Base-by-base conservation (phyloP, 2,329 filamentous ascomycete genomes). In the Fusarium gaditjirri region DNA sequence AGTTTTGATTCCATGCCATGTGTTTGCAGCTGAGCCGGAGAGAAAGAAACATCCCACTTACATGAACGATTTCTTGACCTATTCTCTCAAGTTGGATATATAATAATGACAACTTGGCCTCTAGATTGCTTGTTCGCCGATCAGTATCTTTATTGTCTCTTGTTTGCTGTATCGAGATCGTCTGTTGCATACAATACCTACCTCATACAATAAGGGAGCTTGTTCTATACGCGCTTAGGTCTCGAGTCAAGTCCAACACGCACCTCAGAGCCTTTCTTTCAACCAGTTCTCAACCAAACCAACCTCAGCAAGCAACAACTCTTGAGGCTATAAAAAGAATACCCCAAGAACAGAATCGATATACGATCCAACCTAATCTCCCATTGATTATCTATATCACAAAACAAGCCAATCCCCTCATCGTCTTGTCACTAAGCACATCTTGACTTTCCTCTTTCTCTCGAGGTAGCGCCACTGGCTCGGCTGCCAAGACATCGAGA, bases 11-110 rank as follows among this genome's bases (percentile, higher is more conserved):
- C 44, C 44, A 64, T 62, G 53, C 56, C 43, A 49, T 70, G 31
- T 64, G 56, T 55, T 59, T 39, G 57, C 47, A 63, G 55, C 36
- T 35, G 42, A 31, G 38, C 44, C 43, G 29, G 42, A 54, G 56
- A 57, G 61, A 63, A 70, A 57, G 61, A 63, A 70, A 74, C 72
- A 76, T 70, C 27, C 60, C 54, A 75, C 59, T 75, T 74, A 65
- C 56, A 76, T 54, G 47, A 36, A 49, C 25, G 61, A 50, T 52
- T 39, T 61, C 70, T 65, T 72, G 69, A 60, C 55, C 43, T 49
- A 31, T 49, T 52, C 42, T 63, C 31, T 36, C 21, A 39, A 63
- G 42, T 61, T 66, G 63, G 55, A 67, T 29, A 67, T 29, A 66
- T 61, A 59, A 35, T 62, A 39, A 42, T 38, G 44, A 42, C 21